phyloP scores from a whole-genome alignment of 352 stramenopile genomes.

The Phytophthora vignae region DNA sequence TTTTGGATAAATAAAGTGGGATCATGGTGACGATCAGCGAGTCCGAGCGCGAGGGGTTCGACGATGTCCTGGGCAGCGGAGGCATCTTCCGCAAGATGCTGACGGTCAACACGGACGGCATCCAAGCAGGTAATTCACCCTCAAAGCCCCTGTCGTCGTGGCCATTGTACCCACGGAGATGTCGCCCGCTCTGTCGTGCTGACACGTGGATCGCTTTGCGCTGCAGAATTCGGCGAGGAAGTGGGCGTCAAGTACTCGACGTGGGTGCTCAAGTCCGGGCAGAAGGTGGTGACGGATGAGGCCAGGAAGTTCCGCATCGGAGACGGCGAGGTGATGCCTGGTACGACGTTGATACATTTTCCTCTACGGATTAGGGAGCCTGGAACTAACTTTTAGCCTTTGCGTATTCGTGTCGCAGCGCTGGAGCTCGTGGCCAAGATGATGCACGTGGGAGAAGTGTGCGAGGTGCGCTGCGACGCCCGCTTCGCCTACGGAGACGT shows the following conservation, averaged over 20 bases:
- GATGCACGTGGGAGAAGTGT: slow-evolving; percentile 77
- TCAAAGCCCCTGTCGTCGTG: background rate
- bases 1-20: too few relatives aligned
- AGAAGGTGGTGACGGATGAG: slow-evolving; percentile 53
- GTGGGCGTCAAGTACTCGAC: slow-evolving; percentile 77
- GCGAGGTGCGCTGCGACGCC: slow-evolving; percentile 77
- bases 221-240: slow-evolving; percentile 82
- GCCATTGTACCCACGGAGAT: slow-evolving; percentile 8
- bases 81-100: slow-evolving; percentile 83
- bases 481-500: slow-evolving; percentile 83
- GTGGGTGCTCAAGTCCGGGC: slow-evolving; percentile 55
- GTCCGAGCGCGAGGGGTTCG: slow-evolving; percentile 65
- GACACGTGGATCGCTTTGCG: slow-evolving; percentile 16
- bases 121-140: slow-evolving; percentile 57
- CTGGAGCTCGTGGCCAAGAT: slow-evolving; percentile 84
- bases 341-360: slow-evolving; percentile 36
- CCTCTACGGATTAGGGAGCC: background rate
- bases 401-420: slow-evolving; percentile 30
- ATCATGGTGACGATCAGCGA: slow-evolving; percentile 48
- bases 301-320: slow-evolving; percentile 80
- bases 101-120: slow-evolving; percentile 59
- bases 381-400: background rate
- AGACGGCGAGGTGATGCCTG: slow-evolving; percentile 82
- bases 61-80: slow-evolving; percentile 81
- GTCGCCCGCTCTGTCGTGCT: slow-evolving; percentile 4